Evolutionary conservation across 2,329 filamentous ascomycete species (phyloP).

Genomic region (Hypoxylon sp.): DNA sequence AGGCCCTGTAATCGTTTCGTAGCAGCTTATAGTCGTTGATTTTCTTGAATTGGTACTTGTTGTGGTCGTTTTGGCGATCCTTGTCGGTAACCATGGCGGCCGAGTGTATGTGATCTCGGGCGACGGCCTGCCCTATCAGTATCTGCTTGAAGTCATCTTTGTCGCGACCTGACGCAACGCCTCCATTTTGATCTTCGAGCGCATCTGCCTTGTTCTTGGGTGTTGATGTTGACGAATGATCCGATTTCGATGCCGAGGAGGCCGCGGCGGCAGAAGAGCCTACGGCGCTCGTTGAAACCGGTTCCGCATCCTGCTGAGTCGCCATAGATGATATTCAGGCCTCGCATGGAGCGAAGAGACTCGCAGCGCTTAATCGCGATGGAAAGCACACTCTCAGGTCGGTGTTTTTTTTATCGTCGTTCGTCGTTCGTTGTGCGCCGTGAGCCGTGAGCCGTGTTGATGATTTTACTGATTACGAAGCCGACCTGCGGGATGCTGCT

Average conservation of each 20-base stretch:
- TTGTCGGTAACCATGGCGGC: conserved; percentile 60
- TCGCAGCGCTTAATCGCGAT: conserved; percentile 19
- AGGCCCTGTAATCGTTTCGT: conserved; percentile 61
- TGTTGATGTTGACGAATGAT: conserved; percentile 44
- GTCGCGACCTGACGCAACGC: conserved; percentile 53
- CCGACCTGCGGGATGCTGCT: conserved; percentile 24
- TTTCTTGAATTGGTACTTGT: conserved; percentile 70
- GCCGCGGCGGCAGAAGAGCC: conserved; percentile 31
- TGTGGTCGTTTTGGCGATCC: conserved; percentile 62
- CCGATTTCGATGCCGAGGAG: conserved; percentile 41
- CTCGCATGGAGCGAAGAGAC: conserved; percentile 32
- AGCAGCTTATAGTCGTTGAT: conserved; percentile 74
- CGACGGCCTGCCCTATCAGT: conserved; percentile 62
- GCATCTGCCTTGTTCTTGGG: conserved; percentile 45
- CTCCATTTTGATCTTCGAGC: conserved; percentile 44
- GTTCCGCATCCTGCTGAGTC: conserved; percentile 43
- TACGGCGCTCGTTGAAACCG: conserved; percentile 36
- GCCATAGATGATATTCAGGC: conserved; percentile 37
- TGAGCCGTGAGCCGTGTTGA: conserved; percentile 1
- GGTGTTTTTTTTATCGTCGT: too few species aligned
- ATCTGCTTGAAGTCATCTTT: conserved; percentile 63
- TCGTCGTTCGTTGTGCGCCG: not conserved
- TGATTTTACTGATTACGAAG: conserved; percentile 9
- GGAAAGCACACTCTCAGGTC: conserved; percentile 1
- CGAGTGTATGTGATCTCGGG: conserved; percentile 62